A percentile compares a stretch with the other conserved stretches of the same genome.
phyloP scores from a whole-genome alignment of 2,329 filamentous ascomycete genomes.

The Alternaria metachromatica region DNA sequence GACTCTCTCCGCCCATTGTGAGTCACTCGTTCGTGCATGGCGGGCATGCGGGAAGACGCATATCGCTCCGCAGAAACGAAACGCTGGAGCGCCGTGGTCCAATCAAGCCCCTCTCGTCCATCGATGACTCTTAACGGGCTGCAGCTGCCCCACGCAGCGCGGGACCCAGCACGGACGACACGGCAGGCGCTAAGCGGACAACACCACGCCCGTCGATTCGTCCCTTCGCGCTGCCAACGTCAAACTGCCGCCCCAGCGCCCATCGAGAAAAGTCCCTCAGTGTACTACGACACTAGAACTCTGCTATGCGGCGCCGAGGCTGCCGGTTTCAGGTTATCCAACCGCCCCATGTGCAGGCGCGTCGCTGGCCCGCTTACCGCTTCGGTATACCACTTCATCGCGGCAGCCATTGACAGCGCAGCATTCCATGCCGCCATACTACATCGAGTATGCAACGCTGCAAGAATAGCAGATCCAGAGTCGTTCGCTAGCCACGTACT shows the following conservation, averaged over 20 bases:
- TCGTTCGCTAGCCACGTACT: conserved; percentile 39
- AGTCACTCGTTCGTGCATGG: conserved; percentile 42
- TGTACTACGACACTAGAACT: conserved; percentile 13
- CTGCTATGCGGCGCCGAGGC: conserved; percentile 24
- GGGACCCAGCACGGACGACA: conserved; percentile 28
- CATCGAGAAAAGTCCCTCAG: conserved; percentile 6
- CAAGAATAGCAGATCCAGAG: conserved; percentile 34
- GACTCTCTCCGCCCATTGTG: conserved; percentile 38
- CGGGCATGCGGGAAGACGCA: conserved; percentile 31
- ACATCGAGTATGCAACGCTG: conserved; percentile 20
- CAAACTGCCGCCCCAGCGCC: conserved; percentile 42
- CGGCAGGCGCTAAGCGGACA: conserved; percentile 38
- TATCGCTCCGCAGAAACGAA: conserved; percentile 40
- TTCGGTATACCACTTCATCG: conserved; percentile 30
- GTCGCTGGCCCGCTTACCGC: conserved; percentile 35
- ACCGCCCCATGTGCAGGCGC: conserved; percentile 46
- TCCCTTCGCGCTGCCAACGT: conserved; percentile 32
- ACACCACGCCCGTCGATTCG: conserved; percentile 42
- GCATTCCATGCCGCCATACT: conserved; percentile 20
- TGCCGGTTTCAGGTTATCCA: conserved; percentile 47
- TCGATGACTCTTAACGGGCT: conserved; percentile 43
- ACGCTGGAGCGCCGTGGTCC: conserved; percentile 37
- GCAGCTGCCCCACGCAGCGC: conserved; percentile 26
- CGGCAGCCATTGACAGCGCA: conserved; percentile 36
- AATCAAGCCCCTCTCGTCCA: conserved; percentile 26